Evolutionary conservation across 768 basidiomycete genomes (phyloP).

Genomic region (Ramaria sp.): DNA sequence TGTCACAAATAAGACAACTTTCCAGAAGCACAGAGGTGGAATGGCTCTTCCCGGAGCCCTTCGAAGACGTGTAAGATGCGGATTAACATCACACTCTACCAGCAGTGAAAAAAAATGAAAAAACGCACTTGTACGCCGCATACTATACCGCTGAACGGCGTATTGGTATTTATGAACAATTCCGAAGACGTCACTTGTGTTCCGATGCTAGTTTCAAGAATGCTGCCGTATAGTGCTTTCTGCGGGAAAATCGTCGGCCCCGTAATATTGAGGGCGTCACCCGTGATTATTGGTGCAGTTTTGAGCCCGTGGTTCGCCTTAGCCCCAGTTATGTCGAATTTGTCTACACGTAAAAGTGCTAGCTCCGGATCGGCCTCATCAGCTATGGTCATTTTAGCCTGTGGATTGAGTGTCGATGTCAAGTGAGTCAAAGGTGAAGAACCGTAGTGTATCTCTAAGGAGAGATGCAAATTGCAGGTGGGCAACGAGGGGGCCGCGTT

Average conservation of each 20-base stretch:
- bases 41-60: conserved; percentile 65
- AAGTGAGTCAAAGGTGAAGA: no score
- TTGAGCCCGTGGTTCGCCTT: not conserved
- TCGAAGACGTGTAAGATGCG: not conserved
- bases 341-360: not conserved
- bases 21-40: conserved; percentile 60
- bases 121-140: conserved; percentile 35
- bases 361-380: not conserved
- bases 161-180: conserved; percentile 26
- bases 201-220: not conserved
- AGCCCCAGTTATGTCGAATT: no score
- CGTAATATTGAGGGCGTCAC: not conserved
- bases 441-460: no score
- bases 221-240: not conserved
- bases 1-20: conserved; percentile 50
- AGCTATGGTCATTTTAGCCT: no score
- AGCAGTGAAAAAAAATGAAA: no score
- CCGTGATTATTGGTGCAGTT: not conserved
- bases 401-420: no score
- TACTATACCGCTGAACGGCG: conserved; percentile 64
- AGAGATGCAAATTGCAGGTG: no score
- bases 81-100: not conserved
- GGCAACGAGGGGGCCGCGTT: no score
- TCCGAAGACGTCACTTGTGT: not conserved
- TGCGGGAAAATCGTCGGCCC: not conserved